Evolutionary conservation across 441 rosid genomes (phyloP), one percentile per base, ranked within the genome.

Genomic region (Daphne laureola): DNA sequence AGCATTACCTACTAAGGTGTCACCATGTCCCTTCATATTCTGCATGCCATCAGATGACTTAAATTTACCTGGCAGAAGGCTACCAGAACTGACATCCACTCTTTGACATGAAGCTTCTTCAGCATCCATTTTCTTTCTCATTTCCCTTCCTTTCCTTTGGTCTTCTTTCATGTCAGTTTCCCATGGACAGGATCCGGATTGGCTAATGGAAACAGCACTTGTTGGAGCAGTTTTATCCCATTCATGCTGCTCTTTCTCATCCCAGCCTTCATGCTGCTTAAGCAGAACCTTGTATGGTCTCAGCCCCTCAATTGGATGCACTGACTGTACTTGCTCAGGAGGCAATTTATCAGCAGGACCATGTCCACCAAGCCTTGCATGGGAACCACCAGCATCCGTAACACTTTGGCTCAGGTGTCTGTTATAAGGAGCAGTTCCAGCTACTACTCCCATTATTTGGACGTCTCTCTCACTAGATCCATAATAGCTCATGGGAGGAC

Each of bases 401-500:
- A 74, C 70, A 70, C 60, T 79, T 69, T 73, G 95, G 73, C 77
- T 78, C 9, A 90, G 65, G 69, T 73, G 79, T 64, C 77, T 69
- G 68, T 68, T 78, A 61, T 77, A 83, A 49, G 77, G 51, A 68
- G 73, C 53, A 58, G 84, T 83, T 61, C 87, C 88, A 62, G 76
- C 64, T 61, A 88, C 61, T 89, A 86, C 80, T 58, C 92, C 96
- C 72, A 79, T 81, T 67, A 77, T 84, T 35, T 88, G 76, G 45
- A 79, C 59, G 61, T 94, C 98, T 67, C 87, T 80, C 54, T 94
- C 92, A 64, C 57, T 78, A 58, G 92, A 57, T 69, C 67, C 73
- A 62, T 78, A 73, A 58, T 81, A 94, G 58, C 86, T 82, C 90
- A 82, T 73, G 51, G 95, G 94, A 71, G 91, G 94, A 72, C 90